A percentile compares a stretch with the other conserved stretches of the same genome.
phyloP scores from a whole-genome alignment of 148 eudicot genomes.

The Gaultheria prostrata region DNA sequence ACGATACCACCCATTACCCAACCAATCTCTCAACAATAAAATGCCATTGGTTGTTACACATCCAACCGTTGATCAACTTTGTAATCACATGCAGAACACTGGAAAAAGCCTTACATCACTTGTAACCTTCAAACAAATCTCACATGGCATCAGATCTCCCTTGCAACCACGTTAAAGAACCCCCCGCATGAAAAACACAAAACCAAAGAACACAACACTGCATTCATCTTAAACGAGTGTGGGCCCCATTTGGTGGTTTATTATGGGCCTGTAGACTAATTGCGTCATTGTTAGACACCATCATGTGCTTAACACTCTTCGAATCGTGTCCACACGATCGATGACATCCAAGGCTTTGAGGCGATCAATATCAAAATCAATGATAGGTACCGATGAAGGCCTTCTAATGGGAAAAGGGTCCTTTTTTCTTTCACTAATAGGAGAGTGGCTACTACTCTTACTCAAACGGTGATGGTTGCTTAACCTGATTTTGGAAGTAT shows the following conservation, averaged over 20 bases:
- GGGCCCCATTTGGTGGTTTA: not conserved
- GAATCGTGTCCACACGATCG: slow-evolving; percentile 76
- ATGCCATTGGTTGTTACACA: not conserved
- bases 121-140: slow-evolving; percentile 7
- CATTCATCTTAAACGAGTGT: not conserved
- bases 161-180: slow-evolving; percentile 10
- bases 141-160: slow-evolving; percentile 3
- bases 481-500: slow-evolving; percentile 46
- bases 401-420: slow-evolving; percentile 65
- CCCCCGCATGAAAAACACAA: not conserved
- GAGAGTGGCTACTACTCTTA: slow-evolving; percentile 90
- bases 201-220: not conserved
- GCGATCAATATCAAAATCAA: slow-evolving; percentile 72
- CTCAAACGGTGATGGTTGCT: slow-evolving; percentile 69
- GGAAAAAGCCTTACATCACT: not conserved
- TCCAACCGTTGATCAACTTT: slow-evolving; percentile 4
- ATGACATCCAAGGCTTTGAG: slow-evolving; percentile 90
- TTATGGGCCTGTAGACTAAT: not conserved
- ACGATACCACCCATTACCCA: slow-evolving; percentile 7
- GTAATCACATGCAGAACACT: slow-evolving; percentile 7
- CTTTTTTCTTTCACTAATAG: slow-evolving; percentile 51
- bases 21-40: slow-evolving; percentile 10
- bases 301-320: slow-evolving; percentile 21
- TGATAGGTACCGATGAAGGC: slow-evolving; percentile 72
- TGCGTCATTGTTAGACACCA: not conserved